phyloP scores from a whole-genome alignment of 805 yeast genomes.

The Ogataea nakhonphanomensis region DNA sequence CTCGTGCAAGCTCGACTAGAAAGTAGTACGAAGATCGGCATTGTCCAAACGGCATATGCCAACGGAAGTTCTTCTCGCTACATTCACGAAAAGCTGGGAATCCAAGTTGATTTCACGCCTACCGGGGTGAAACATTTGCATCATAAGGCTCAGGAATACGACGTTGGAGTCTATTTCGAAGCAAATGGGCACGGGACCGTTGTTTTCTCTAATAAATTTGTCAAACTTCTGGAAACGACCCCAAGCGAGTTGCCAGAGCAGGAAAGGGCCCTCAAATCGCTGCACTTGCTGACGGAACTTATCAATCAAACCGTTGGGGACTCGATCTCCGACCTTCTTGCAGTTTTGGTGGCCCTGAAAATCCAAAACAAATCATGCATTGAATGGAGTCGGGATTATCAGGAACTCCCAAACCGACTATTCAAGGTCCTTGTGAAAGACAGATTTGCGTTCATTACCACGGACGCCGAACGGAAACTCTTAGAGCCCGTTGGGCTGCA shows the following conservation, averaged over 20 bases:
- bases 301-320: conserved; percentile 99
- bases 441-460: conserved; percentile 73
- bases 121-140: conserved; percentile 97
- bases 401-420: conserved; percentile 83
- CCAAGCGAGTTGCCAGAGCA: conserved; percentile 42
- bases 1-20: conserved; percentile 36
- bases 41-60: conserved; percentile 97
- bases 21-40: conserved; percentile 49
- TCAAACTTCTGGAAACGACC: conserved; percentile 38
- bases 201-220: conserved; percentile 58
- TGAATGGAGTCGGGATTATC: conserved; percentile 74
- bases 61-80: conserved; percentile 87
- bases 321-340: conserved; percentile 87
- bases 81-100: conserved; percentile 52
- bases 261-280: conserved; percentile 46
- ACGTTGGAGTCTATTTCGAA: conserved; percentile 92
- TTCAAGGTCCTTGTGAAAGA: conserved; percentile 82
- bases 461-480: conserved; percentile 85
- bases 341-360: conserved; percentile 64
- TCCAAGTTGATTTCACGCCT: conserved; percentile 85
- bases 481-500: conserved; percentile 79
- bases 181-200: conserved; percentile 99
- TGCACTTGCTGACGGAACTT: conserved; percentile 60
- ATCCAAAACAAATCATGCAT: conserved; percentile 45
- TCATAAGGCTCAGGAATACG: conserved; percentile 82